Base-by-base conservation (phyloP, 306 rosid genomes). In the Adenanthera pavonina region DNA sequence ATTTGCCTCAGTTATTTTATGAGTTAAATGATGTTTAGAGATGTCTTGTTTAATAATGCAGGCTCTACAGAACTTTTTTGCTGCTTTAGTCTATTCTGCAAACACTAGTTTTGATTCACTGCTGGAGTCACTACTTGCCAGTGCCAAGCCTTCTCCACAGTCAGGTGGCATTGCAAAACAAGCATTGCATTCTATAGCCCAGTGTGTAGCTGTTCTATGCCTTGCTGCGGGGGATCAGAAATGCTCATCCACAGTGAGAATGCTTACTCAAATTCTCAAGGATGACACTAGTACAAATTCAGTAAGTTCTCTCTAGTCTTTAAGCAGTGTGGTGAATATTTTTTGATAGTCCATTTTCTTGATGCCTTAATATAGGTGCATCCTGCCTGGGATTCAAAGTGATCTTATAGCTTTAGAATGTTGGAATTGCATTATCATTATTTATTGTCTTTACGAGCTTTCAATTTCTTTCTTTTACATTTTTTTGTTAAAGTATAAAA, bases 91-190 rank as follows among this genome's bases (percentile, higher is more conserved):
- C 72, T 86, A 85, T 78, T 94, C 99, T 75, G 98, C 97, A 78
- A 94, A 96, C 88, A 94, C 98, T 47, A 92, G 99, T 82, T 94
- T 94, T 87, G 98, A 96, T 83, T 88, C 92, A 72, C 83, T 96
- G 66, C 92, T 94, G 71, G 99, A 94, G 83, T 91, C 97, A 53
- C 94, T 96, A 75, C 95, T 96, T 72, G 91, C 92, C 67, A 90
- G 98, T 51, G 98, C 97, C 72, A 94, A 92, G 89, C 97, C 97
- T 74, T 89, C 99, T 74, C 97, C 99, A 44, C 97, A 91, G 77
- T 87, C 94, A 2, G 99, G 99, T 41, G 99, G 98, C 82, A 92
- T 96, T 82, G 99, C 99, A 74, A 96, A 94, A 81, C 99, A 96
- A 78, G 99, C 99, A 61, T 86, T 96, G 85, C 89, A 90, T 88